phyloP scores from a whole-genome alignment of 805 yeast species.

The Metschnikowia proteae region DNA sequence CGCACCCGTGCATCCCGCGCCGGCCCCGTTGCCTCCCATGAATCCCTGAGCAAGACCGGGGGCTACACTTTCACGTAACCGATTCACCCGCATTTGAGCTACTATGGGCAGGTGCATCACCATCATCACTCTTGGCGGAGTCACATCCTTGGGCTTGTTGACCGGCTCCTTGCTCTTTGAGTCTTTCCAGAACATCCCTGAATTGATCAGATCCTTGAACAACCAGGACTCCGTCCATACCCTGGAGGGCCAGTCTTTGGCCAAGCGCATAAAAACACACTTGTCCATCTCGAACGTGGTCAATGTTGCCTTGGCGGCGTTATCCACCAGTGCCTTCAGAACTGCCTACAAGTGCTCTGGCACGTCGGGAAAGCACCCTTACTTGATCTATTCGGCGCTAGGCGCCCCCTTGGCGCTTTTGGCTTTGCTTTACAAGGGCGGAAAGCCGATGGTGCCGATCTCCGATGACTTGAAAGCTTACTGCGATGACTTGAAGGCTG shows the following conservation, averaged over 20 bases:
- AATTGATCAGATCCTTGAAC: slow-evolving; percentile 27
- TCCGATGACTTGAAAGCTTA: slow-evolving; percentile 1
- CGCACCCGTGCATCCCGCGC: slow-evolving; percentile 3
- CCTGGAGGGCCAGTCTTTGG: slow-evolving; percentile 11
- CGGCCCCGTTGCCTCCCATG: not conserved
- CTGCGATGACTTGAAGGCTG: not conserved
- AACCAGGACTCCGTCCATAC: slow-evolving; percentile 14
- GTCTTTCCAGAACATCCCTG: slow-evolving; percentile 30
- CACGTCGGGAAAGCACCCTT: slow-evolving; percentile 61
- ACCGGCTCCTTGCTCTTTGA: slow-evolving; percentile 49
- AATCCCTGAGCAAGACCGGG: not conserved
- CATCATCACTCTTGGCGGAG: slow-evolving; percentile 58
- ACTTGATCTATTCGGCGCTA: slow-evolving; percentile 60
- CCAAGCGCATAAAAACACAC: slow-evolving; percentile 20
- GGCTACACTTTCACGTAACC: too few species aligned
- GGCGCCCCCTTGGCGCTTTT: slow-evolving; percentile 44
- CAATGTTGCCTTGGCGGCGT: slow-evolving; percentile 38
- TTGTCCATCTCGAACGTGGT: slow-evolving; percentile 29
- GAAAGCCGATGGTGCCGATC: slow-evolving; percentile 3
- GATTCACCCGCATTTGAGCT: not conserved
- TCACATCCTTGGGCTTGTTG: slow-evolving; percentile 63
- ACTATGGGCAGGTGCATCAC: slow-evolving; percentile 36
- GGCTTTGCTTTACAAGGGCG: slow-evolving; percentile 12
- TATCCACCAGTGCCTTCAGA: slow-evolving; percentile 46
- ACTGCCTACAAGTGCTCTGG: slow-evolving; percentile 58